Conservation (phyloP, 2,329 filamentous ascomycete species). For the Monosporascus sp. region DNA sequence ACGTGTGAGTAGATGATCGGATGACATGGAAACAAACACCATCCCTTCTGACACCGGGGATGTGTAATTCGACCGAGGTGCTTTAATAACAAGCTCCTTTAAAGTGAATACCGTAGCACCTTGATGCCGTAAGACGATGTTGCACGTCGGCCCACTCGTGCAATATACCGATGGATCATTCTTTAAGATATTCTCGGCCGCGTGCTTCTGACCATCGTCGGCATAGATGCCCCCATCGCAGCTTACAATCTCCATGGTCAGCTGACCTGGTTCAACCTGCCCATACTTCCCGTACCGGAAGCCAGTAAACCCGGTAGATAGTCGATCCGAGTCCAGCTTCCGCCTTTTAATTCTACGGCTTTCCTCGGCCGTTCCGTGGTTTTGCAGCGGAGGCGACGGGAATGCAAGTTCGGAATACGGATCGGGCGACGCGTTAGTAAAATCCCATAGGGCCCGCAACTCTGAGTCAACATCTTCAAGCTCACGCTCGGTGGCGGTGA, state of each 20-base stretch:
- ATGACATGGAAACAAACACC: constrained; percentile 84
- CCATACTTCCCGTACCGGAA: constrained; percentile 83
- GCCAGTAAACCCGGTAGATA: constrained; percentile 42
- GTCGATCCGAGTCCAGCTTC: constrained; percentile 61
- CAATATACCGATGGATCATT: constrained; percentile 85
- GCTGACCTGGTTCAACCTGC: constrained; percentile 74
- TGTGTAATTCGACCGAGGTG: constrained; percentile 74
- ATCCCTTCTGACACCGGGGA: constrained; percentile 90
- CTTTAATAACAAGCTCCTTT: constrained; percentile 82
- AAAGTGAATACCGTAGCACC: constrained; percentile 76
- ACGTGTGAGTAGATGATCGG: constrained; percentile 66
- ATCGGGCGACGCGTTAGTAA: constrained; percentile 13
- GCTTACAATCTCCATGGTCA: constrained; percentile 83
- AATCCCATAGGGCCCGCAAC: constrained; percentile 19
- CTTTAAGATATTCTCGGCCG: constrained; percentile 74
- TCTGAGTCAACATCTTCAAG: constrained; percentile 16
- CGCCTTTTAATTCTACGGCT: constrained; percentile 58
- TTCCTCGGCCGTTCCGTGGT: constrained; percentile 22
- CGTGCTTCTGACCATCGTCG: constrained; percentile 54
- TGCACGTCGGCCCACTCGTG: constrained; percentile 81
- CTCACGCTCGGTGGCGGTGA: constrained; percentile 1
- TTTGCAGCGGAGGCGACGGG: constrained; percentile 16
- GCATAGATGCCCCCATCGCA: constrained; percentile 76
- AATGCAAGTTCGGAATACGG: constrained; percentile 19
- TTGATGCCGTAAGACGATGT: constrained; percentile 77